Evolutionary conservation across 106 monocot species (phyloP), one percentile per base, ranked within the genome.

Genomic region (Dendrobium catenatum): DNA sequence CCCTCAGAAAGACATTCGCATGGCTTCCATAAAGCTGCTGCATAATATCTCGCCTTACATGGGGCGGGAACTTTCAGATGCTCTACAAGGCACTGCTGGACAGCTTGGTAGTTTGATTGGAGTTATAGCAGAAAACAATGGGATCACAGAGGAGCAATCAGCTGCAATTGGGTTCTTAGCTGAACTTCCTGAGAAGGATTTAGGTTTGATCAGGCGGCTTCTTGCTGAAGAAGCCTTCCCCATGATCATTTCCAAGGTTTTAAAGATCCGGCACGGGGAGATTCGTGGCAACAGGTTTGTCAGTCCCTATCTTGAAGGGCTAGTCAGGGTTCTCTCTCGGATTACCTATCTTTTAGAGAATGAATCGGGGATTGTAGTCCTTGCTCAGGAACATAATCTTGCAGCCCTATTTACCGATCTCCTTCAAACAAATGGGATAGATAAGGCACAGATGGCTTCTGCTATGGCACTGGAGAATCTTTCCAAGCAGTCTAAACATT

Each of bases 61-160:
- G 93, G 80, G 86, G 47, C 89, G 86, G 79, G 94, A 96, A 58
- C 83, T 96, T 13, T 84, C 90, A 15, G 89, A 93, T 55, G 87
- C 90, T 68, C 85, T 97, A 33, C 79, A 89, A 55, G 84, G 73
- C 44, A 83, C 87, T 55, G 80, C 85, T 44, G 89, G 92, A 31
- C 92, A 90, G 81, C 89, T 97, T 5, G 75, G 88, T 43, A 85
- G 89, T 59, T 80, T 97, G 79, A 76, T 92, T 42, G 84, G 72
- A 31, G 89, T 92, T 47, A 85, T 94, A 20, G 83, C 83, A 26
- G 96, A 96, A 37, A 77, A 88, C 72, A 83, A 82, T 80, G 90
- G 92, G 2, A 83, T 89, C 66, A 86, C 91, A 29, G 97, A 97
- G 85, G 97, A 97, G 48, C 94, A 97, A 81, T 92, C 92, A 51